Evolutionary conservation across 1,284 basidiomycete species (phyloP).

Genomic region (Irpex sp.): DNA sequence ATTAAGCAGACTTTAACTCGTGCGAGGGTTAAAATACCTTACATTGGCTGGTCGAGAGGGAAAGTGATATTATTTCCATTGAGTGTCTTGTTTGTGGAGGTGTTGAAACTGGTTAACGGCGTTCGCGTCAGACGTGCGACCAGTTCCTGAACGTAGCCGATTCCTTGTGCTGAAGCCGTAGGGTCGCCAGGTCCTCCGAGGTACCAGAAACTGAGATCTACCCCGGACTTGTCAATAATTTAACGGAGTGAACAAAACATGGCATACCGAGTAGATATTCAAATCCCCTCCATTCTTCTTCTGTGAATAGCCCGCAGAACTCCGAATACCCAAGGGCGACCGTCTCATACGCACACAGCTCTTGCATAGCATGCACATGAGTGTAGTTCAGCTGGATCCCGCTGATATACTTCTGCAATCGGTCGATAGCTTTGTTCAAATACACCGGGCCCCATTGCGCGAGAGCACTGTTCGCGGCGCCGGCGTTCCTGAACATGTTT

Average conservation of each 20-base stretch:
- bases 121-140: constrained; percentile 47
- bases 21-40: background rate
- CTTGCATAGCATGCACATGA: constrained; percentile 46
- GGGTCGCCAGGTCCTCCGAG: constrained; percentile 53
- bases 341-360: constrained; percentile 62
- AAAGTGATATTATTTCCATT: constrained; percentile 51
- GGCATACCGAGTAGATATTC: constrained; percentile 44
- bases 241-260: background rate
- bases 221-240: background rate
- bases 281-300: constrained; percentile 64
- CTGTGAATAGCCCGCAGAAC: constrained; percentile 57
- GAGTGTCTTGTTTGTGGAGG: constrained; percentile 54
- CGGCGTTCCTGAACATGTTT: constrained; percentile 27
- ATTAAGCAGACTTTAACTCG: background rate
- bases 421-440: constrained; percentile 44
- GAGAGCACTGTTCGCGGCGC: constrained; percentile 32
- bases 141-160: constrained; percentile 61
- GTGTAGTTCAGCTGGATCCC: constrained; percentile 47
- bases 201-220: constrained; percentile 47
- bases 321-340: constrained; percentile 58
- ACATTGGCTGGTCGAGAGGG: constrained; percentile 55
- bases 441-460: constrained; percentile 53
- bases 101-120: constrained; percentile 46
- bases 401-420: constrained; percentile 42
- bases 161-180: constrained; percentile 52